phyloP scores from a whole-genome alignment of 139 green algal genomes.

The Chlorella sp. region DNA sequence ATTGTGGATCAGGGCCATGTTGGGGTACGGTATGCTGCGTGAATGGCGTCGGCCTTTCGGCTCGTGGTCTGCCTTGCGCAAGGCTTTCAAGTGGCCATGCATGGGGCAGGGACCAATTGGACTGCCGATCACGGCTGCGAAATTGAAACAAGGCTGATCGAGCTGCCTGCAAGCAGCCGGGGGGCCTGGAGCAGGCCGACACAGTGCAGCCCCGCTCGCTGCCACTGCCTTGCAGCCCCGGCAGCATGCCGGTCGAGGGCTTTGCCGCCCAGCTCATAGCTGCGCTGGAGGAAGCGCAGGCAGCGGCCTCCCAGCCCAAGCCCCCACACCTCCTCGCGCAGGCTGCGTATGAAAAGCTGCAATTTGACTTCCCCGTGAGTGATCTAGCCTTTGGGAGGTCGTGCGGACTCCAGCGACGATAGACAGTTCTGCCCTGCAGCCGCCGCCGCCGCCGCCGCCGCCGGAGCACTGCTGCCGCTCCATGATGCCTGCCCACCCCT shows the following conservation, averaged over 20 bases:
- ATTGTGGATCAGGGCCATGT: no score
- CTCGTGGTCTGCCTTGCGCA: not conserved
- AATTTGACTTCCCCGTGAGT: constrained; percentile 53
- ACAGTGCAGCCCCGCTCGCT: no score
- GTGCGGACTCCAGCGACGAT: not conserved
- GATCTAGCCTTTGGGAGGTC: not conserved
- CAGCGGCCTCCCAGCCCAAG: constrained; percentile 4
- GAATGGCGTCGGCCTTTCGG: not conserved
- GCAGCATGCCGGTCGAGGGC: no score
- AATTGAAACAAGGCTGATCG: no score
- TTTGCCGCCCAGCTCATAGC: constrained; percentile 25
- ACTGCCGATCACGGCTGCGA: no score
- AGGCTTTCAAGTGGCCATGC: not conserved
- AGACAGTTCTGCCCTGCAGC: not conserved
- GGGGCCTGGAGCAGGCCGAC: no score
- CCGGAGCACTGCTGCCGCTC: not conserved
- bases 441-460: not conserved
- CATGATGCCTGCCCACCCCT: not conserved
- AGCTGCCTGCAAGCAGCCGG: no score
- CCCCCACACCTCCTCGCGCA: not conserved
- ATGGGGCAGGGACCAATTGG: no score
- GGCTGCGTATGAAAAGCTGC: constrained; percentile 37
- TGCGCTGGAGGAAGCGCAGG: constrained; percentile 25
- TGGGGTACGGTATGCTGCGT: no score
- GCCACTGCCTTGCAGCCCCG: not conserved